These are phyloP conservation scores for Antrodiella citrinella DNA, from an alignment of 768 basidiomycete species.

Conservation along the genomic window DNA sequence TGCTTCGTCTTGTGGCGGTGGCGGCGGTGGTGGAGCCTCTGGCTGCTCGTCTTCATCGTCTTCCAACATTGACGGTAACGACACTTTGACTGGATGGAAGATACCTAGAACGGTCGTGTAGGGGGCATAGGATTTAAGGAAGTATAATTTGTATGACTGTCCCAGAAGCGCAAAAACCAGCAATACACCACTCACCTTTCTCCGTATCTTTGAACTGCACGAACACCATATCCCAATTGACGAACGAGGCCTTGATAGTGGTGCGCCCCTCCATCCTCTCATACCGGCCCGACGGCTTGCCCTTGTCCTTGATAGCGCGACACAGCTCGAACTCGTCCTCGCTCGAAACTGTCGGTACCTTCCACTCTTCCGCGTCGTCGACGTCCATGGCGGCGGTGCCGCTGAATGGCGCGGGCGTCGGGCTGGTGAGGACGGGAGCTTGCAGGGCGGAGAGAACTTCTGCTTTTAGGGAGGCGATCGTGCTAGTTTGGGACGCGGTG, in stretches of 20 bases:
- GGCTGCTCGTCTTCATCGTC: conserved; percentile 50
- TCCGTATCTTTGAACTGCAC: conserved; percentile 53
- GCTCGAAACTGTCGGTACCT: conserved; percentile 28
- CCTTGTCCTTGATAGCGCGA: conserved; percentile 42
- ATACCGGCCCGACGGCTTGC: conserved; percentile 39
- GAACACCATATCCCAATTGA: conserved; percentile 62
- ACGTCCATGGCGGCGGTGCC: background rate
- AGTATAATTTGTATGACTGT: background rate
- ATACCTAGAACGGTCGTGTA: conserved; percentile 37
- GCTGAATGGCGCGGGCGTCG: conserved; percentile 11
- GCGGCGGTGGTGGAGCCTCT: conserved; percentile 17
- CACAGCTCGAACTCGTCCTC: conserved; percentile 59
- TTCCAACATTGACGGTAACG: conserved; percentile 35
- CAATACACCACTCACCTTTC: conserved; percentile 39
- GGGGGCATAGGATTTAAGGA: background rate
- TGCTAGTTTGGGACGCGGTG: conserved; percentile 44
- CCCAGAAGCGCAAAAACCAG: background rate
- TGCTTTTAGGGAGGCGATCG: conserved; percentile 50
- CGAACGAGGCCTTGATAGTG: conserved; percentile 41
- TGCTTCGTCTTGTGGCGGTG: conserved; percentile 14
- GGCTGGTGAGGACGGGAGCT: conserved; percentile 31
- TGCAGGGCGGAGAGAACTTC: conserved; percentile 56
- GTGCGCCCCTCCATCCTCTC: conserved; percentile 40
- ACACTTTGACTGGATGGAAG: conserved; percentile 51
- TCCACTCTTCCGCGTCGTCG: conserved; percentile 20